Percentiles rank a stretch among this genome's conserved stretches.
Conservation (phyloP, 441 rosid genomes). For the Populus tomentosa region DNA sequence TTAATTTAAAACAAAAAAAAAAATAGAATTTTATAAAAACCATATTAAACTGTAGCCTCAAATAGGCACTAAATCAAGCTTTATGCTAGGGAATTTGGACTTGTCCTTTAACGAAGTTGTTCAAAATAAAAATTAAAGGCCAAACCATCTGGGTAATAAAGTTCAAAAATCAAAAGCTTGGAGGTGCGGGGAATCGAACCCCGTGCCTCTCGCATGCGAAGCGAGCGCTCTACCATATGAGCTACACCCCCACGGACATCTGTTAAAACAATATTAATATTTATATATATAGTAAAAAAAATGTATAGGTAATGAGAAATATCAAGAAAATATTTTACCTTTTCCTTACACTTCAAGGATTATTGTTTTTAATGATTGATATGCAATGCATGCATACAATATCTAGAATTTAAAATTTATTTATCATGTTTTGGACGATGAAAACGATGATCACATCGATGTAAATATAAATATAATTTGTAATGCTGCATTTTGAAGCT, state of each 20-base stretch:
- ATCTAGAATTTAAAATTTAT: not conserved
- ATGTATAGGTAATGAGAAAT: not conserved
- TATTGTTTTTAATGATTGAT: too few relatives aligned
- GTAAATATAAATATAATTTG: not conserved
- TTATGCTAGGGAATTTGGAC: not conserved
- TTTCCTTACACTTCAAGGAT: not conserved
- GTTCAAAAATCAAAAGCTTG: not conserved
- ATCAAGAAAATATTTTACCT: not conserved
- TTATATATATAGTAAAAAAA: accelerated
- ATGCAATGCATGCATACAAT: not conserved
- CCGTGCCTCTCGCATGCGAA: constrained; percentile 92
- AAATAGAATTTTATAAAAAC: too few relatives aligned
- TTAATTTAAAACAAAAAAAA: too few relatives aligned
- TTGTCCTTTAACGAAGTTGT: not conserved
- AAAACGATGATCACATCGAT: not conserved
- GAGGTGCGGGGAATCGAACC: constrained; percentile 74
- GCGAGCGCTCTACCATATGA: constrained; percentile 94
- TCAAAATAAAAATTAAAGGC: not conserved
- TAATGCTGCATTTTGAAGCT: not conserved
- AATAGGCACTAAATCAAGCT: not conserved
- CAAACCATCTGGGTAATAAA: not conserved
- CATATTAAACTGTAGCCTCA: too few relatives aligned
- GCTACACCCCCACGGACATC: constrained; percentile 22
- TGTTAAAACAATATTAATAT: too few relatives aligned
- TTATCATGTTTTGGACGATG: not conserved